Percentiles rank a stretch among this genome's conserved stretches.
These are phyloP conservation scores for Pisolithus tinctorius DNA, from an alignment of 768 basidiomycete species.

Conservation along the genomic window DNA sequence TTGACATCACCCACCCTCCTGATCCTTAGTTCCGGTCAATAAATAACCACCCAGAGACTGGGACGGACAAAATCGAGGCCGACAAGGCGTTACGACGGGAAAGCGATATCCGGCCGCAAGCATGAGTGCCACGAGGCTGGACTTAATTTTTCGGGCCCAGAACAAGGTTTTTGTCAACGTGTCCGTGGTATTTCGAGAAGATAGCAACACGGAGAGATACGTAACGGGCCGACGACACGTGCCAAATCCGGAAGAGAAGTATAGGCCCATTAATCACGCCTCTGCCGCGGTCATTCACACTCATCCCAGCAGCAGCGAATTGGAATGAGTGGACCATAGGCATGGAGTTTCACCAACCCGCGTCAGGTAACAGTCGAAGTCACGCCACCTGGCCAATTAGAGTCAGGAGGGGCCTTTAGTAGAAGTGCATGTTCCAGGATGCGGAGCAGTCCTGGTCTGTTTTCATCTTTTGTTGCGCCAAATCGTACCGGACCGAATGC, in stretches of 20 bases:
- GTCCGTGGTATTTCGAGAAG: conserved; percentile 1
- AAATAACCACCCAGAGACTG: conserved; percentile 4
- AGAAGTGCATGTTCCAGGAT: too few relatives aligned
- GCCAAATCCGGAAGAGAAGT: conserved; percentile 18
- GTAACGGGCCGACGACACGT: conserved; percentile 22
- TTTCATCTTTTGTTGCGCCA: too few relatives aligned
- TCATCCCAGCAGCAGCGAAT: too few relatives aligned
- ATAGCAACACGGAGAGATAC: conserved; percentile 7
- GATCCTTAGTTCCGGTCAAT: conserved; percentile 6
- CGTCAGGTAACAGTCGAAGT: neutral
- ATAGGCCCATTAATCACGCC: conserved; percentile 5
- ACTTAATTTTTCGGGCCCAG: conserved; percentile 23
- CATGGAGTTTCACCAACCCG: neutral
- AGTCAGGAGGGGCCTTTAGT: too few relatives aligned
- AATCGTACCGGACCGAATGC: too few relatives aligned
- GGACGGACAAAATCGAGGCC: conserved; percentile 1
- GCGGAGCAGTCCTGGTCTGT: too few relatives aligned
- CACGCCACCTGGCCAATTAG: too few relatives aligned
- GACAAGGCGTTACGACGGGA: conserved; percentile 19
- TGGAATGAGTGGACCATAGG: neutral
- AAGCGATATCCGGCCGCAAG: conserved; percentile 9
- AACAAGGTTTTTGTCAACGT: conserved; percentile 18
- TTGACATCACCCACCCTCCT: conserved; percentile 18
- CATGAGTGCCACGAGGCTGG: conserved; percentile 17
- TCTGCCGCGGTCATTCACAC: too few relatives aligned